Evolutionary conservation across 495 filamentous ascomycete species (phyloP), one percentile per base, ranked within the genome.

Genomic region (Lasiosphaeria miniovina): DNA sequence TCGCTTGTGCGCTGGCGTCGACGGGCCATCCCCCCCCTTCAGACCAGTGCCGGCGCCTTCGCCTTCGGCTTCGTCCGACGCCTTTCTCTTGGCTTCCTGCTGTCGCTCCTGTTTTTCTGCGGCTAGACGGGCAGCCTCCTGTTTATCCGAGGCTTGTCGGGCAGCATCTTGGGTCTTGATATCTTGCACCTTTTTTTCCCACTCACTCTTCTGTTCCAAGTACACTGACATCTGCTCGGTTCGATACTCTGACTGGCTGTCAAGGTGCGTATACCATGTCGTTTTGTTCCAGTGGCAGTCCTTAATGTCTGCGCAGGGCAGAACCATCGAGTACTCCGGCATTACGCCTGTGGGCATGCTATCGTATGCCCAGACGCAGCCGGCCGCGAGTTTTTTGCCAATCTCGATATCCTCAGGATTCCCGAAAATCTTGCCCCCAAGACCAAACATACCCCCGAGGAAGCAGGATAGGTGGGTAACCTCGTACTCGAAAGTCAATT

Each of bases 291-390:
- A 98, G 9, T 83, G 74, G 68, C 94, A 98, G 17, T 83, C 72
- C 35, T 81, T 70, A 4, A 66, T 68, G 57, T 86, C 79, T n/a
- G 81, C 76, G 68, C 94, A 98, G 3, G 85, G 82, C 32, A 93
- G 63, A 0, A 88, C 72, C 5, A 68, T 67, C 57, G 90, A 88
- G 6, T 71, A 71, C 71, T 98, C 94, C 1, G 94, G 93, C 92
- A 96, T 96, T 63, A 98, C 90, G 4, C 93, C 95, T 0, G 87
- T 88, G 2, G 83, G 78, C 11, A 89, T 91, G 15, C 81, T 80
- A 64, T 90, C 85, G 68, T 98, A 98, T 3, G 91, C 88, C 93
- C 91, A 98, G 3, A 94, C 88, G 69, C 94, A 98, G 24, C 93
- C 95, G 58, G 96, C 92, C 0, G 93, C 89, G 11, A 98, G 82